Evolutionary conservation across 768 basidiomycete genomes (phyloP), one percentile per base, ranked within the genome.

Genomic region (Amanita polypyramis): DNA sequence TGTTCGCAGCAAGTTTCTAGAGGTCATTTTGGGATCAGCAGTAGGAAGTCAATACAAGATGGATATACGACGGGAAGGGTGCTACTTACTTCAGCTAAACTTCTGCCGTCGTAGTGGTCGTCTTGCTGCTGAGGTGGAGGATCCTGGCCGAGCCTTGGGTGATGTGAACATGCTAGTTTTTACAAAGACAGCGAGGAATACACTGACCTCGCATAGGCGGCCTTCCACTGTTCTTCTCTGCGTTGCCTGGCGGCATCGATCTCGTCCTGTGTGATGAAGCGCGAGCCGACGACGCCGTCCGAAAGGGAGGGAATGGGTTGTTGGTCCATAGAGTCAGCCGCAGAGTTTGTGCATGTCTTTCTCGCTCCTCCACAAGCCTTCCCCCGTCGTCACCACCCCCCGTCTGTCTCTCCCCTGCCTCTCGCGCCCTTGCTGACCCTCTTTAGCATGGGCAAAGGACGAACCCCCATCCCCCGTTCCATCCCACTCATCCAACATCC

Each of bases 1-100:
- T 86, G 62, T 92, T 92, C 37, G 87, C 85, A 55, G 89, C 89
- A 49, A 92, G 73, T 88, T 90, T 89, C 88, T 92, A 65, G 47
- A 60, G 51, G 60, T 67, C 61, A 65, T 60, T 58, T 69, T 61
- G 58, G 60, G 57, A 66, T 67, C 66, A 69, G 65, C 60, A 64
- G 62, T 56, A 58, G 57, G 60, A 65, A 67, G 71, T 76, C 65
- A 76, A 70, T 72, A 74, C 66, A 50, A 55, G 52, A 53, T 45
- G 54, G 54, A 43, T 43, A 30, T 23, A 29, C 44, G 52, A 54
- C 34, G 35, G 55, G 56, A 47, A 51, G 45, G 17, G 51, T 41
- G 65, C 82, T 45, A 37, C 44, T 69, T 68, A 86, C 89, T 80
- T 92, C 89, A 65, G 88, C 89, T 35, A 92, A 72, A 63, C 88